A percentile compares a stretch with the other conserved stretches of the same genome.
Conservation (phyloP, 495 filamentous ascomycete species). For the Talaromyces liani region DNA sequence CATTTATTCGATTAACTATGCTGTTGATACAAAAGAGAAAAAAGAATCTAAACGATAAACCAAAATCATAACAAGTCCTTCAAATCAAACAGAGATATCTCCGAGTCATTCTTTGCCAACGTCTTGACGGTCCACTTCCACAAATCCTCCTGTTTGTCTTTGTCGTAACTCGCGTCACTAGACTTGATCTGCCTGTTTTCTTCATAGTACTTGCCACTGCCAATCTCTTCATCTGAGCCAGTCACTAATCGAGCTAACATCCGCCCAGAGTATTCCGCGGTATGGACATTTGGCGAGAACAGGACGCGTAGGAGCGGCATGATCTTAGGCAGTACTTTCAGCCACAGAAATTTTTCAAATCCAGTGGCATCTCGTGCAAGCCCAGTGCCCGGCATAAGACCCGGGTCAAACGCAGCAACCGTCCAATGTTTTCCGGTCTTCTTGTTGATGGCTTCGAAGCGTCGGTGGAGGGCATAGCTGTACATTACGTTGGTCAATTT, state of each 20-base stretch:
- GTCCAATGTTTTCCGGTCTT: constrained; percentile 20
- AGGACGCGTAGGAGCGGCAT: constrained; percentile 25
- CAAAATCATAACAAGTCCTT: not conserved
- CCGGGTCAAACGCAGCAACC: constrained; percentile 34
- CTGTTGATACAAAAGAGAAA: not conserved
- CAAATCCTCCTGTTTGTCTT: constrained; percentile 35
- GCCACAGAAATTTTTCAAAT: constrained; percentile 19
- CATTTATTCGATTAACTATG: not conserved
- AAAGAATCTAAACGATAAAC: not conserved
- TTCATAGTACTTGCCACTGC: constrained; percentile 33
- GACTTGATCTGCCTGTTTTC: constrained; percentile 25
- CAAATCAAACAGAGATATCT: not conserved
- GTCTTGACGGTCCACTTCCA: constrained; percentile 24
- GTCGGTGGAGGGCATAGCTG: constrained; percentile 31
- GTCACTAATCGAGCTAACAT: constrained; percentile 28
- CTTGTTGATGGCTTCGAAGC: constrained; percentile 16
- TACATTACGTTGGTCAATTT: constrained; percentile 25
- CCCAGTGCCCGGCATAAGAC: constrained; percentile 40
- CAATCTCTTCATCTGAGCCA: constrained; percentile 17
- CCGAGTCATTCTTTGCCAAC: not conserved
- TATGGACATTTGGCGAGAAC: constrained; percentile 25
- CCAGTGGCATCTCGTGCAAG: constrained; percentile 20
- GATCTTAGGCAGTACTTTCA: constrained; percentile 24
- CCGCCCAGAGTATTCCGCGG: constrained; percentile 26
- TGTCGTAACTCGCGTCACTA: constrained; percentile 30